Evolutionary conservation across 768 basidiomycete species (phyloP), one percentile per base, ranked within the genome.

Genomic region (Mycena venus): DNA sequence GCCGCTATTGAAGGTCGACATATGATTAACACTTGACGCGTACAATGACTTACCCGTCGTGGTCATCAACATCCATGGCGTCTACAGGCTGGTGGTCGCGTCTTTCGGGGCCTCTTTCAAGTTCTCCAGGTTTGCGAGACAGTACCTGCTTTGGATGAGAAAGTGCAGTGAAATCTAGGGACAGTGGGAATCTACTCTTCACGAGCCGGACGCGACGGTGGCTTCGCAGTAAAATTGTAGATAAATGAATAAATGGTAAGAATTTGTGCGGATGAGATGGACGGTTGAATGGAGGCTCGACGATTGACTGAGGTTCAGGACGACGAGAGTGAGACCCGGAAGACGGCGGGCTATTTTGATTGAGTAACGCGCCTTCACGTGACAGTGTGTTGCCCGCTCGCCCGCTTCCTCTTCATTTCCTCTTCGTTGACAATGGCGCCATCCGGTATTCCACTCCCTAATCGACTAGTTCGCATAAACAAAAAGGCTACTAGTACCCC

Each of bases 1-100:
- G 78, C 87, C 87, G 79, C 89, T 91, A 71, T 73, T 72, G 32
- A 68, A 31, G 12, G 67, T 75, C 23, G 40, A 38, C 61, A n/a
- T 67, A 70, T 34, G 68, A 67, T 55, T 68, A 70, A 38, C 44
- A 19, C 11, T 44, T 3, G 56, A 53, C 44, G 71, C 59, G 53
- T 32, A 74, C 36, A 23, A 31, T 17, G 38, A 36, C 73, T 64
- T 55, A 69, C 72, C 60, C 32, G 64, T 66, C 66, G 58, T 53
- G 49, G 40, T 58, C 69, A 25, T 74, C 72, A 31, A 59, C 60
- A 59, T 65, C 64, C 64, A 72, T 71, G 38, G 49, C 59, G 59
- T 61, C 68, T 62, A 11, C n/a, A 1, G 1, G 1, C 55, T 10
- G 32, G 15, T 51, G 8, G 31, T 70, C 73, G 73, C 59, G 73